Percentiles rank a stretch among this genome's conserved stretches.
These are phyloP conservation scores for Guadua angustifolia DNA, from an alignment of 176 grass and related monocot genomes.

Conservation along the genomic window DNA sequence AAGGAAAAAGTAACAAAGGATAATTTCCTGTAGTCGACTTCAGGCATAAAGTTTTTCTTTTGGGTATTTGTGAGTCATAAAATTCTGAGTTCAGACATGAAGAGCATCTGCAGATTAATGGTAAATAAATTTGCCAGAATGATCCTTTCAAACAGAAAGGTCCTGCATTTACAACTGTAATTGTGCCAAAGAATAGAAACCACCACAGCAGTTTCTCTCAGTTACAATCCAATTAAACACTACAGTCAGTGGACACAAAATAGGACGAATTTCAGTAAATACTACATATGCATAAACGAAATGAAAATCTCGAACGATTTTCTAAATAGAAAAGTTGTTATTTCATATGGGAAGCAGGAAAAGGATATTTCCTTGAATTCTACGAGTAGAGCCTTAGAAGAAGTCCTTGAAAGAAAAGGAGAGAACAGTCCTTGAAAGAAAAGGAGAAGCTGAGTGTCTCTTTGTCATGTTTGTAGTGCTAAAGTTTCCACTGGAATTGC, in stretches of 20 bases:
- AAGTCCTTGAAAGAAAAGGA: neutral
- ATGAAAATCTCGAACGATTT: neutral
- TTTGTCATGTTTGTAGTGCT: conserved; percentile 26
- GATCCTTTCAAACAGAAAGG: conserved; percentile 7
- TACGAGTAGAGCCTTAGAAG: neutral
- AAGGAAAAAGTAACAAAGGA: neutral
- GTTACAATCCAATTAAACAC: conserved; percentile 30
- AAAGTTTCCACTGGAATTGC: neutral
- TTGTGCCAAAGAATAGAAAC: conserved; percentile 30
- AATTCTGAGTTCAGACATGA: neutral
- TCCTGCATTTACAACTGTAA: conserved; percentile 27
- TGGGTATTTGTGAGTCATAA: neutral
- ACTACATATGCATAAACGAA: neutral
- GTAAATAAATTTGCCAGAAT: neutral
- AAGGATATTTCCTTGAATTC: neutral
- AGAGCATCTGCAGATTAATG: neutral
- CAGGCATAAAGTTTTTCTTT: neutral
- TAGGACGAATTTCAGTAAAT: conserved; percentile 9
- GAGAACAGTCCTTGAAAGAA: neutral
- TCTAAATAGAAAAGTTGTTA: neutral
- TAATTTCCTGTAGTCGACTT: neutral
- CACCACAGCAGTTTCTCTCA: conserved; percentile 6
- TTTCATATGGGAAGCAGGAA: neutral
- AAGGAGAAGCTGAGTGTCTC: neutral
- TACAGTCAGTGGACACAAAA: neutral